Base-by-base conservation (phyloP, 2,329 filamentous ascomycete species). In the Colletotrichum euphorbiae region DNA sequence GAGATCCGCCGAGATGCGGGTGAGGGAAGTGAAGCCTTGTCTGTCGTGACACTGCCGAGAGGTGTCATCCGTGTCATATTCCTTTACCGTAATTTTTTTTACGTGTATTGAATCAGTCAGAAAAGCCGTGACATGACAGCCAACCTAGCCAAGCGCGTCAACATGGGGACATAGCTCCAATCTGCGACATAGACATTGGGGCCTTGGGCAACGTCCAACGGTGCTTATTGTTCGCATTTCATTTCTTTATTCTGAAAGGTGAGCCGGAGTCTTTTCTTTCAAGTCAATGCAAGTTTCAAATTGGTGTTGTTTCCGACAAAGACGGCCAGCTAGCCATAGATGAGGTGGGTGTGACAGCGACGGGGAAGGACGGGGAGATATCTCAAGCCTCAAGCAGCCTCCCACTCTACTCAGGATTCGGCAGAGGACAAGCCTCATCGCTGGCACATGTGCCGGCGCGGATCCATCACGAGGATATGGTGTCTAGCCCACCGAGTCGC, bases 301-400 rank as follows among this genome's bases (percentile, higher is more conserved):
- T 3, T 28, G 24, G 24, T 2, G 6, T 7, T 19, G 8, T 19
- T 42, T 19, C 17, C 9, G 6, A 46, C 55, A 58, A 46, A 58
- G 55, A 38, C 36, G 13, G 6, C 21, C 5, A 28, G 15, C 24
- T 15, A 13, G 5, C 19, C 5, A 42, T 38, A 46, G 31, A 45
- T 19, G 42, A 42, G 3, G 24, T 6, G 11, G 43, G 12, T 19
- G 31, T 50, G 6, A 28, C 2, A 7, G 1, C 33, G 24, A 59
- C 58, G 46, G 46, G 58, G 58, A 61, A 52, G 46, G 33, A 43
- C 58, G 58, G 58, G 58, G 58, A 61, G 58, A 52, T 42, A 43
- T 60, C 13, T 50, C 19, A 31, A 19, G 12, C 9, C 13, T 50
- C 19, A 31, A 19, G 12, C 9, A 24, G 4, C 24, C 24, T 28